Evolutionary conservation across 495 filamentous ascomycete genomes (phyloP), one percentile per base, ranked within the genome.

Genomic region (Jackrogersella multiformis): DNA sequence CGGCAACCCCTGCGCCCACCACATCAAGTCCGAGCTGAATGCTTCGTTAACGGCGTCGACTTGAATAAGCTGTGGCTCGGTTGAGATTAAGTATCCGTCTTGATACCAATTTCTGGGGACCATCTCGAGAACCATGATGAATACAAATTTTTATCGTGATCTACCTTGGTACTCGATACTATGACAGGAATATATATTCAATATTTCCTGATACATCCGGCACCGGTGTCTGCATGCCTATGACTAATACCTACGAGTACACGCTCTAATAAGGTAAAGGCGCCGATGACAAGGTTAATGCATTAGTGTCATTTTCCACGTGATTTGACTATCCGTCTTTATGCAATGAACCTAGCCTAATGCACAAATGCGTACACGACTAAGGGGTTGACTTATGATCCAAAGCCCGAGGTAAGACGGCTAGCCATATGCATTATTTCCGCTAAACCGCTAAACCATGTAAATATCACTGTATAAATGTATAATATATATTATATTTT

Each of bases 1-100:
- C 9, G 79, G 70, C 1, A 82, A 62, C 3, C 78, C 56, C 15
- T 77, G 72, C 1, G 82, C 77, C 87, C 87, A 89, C 80, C 86
- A 88, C 48, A 88, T 63, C 41, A 79, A 54, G 36, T 87, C 82
- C 0, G 79, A 80, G 15, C 35, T 78, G 69, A 87, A 79, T 5
- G 82, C 85, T 1, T 72, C 73, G 55, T 84, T 84, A 58, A 89
- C 69, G 5, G 80, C 79, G 34, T 76, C 57, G 30, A 81, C 69
- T 6, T 85, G 78, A 64, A 89, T 73, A 18, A 83, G 76, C 8
- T 67, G 60, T 16, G 72, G 77, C 44, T 87, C 78, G 10, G 82
- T 87, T 2, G 86, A 87, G 62, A 86, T 71, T 24, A 84, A 48
- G 52, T 77, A 85, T 24, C 73, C 68, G 28, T 73, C 64, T 44